Evolutionary conservation across 805 yeast genomes (phyloP).

Genomic region (Candida wancherniae): DNA sequence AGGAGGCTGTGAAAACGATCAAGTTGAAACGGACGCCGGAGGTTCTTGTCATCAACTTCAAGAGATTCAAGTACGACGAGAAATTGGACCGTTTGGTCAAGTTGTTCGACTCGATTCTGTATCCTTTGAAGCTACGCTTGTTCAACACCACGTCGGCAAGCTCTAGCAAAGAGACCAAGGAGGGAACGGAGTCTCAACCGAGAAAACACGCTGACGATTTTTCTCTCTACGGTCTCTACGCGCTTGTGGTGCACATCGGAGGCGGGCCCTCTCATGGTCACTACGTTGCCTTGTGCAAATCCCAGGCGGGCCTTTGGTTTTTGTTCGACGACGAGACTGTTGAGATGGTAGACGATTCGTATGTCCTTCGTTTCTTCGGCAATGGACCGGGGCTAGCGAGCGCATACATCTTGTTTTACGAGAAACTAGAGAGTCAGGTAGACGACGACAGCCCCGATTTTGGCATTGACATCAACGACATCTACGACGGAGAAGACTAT

Average conservation of each 20-base stretch:
- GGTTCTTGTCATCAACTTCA: constrained; percentile 76
- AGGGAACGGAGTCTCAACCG: constrained; percentile 1
- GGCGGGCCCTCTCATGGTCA: constrained; percentile 99
- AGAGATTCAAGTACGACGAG: constrained; percentile 89
- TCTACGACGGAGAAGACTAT: constrained; percentile 51
- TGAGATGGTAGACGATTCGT: constrained; percentile 77
- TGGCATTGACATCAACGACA: constrained; percentile 69
- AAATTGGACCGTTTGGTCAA: constrained; percentile 75
- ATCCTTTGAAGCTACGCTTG: constrained; percentile 68
- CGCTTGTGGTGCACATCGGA: constrained; percentile 90
- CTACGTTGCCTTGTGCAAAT: constrained; percentile 81
- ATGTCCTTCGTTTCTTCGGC: constrained; percentile 82
- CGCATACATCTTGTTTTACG: constrained; percentile 85
- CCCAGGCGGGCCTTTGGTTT: constrained; percentile 78
- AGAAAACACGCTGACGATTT: constrained; percentile 31
- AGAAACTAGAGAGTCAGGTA: constrained; percentile 39
- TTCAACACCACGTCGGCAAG: constrained; percentile 51
- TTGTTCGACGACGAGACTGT: constrained; percentile 94
- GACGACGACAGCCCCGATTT: constrained; percentile 34
- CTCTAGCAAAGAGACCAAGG: constrained; percentile 1
- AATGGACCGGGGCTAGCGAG: constrained; percentile 84
- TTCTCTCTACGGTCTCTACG: constrained; percentile 68
- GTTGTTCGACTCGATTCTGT: constrained; percentile 77
- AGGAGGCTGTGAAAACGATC: constrained; percentile 90
- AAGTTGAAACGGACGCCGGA: constrained; percentile 74